Conservation (phyloP, 805 yeast genomes). For the Ogataea nakhonphanomensis region DNA sequence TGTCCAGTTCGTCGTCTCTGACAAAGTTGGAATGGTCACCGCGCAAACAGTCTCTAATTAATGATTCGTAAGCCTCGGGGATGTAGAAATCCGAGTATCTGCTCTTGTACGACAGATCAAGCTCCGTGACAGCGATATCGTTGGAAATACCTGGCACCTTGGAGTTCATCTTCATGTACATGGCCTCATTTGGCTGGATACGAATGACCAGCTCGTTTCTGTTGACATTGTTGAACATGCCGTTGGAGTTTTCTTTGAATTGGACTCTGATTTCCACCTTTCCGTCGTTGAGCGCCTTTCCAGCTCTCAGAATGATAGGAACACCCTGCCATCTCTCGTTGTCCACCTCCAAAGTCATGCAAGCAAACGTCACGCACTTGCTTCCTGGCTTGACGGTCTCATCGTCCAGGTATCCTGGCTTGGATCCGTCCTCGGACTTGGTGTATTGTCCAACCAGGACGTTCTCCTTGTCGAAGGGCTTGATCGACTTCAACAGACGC, state of each 20-base stretch:
- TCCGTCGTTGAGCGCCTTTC: constrained; percentile 92
- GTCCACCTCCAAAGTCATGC: constrained; percentile 69
- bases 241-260: constrained; percentile 80
- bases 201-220: constrained; percentile 93
- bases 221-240: constrained; percentile 75
- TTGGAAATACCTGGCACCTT: constrained; percentile 91
- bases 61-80: constrained; percentile 97
- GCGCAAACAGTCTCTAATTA: constrained; percentile 82
- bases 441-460: constrained; percentile 85
- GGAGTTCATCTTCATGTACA: constrained; percentile 88
- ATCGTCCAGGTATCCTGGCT: constrained; percentile 91
- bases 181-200: constrained; percentile 92
- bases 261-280: constrained; percentile 95
- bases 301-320: constrained; percentile 93
- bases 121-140: constrained; percentile 78
- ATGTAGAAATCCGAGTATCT: constrained; percentile 89
- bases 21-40: constrained; percentile 98
- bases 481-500: constrained; percentile 79
- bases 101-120: constrained; percentile 79
- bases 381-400: constrained; percentile 80
- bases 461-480: constrained; percentile 60
- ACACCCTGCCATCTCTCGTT: constrained; percentile 99
- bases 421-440: constrained; percentile 77
- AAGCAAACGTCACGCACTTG: constrained; percentile 90
- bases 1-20: constrained; percentile 94